These are phyloP conservation scores for Nasturtium officinale DNA, from an alignment of 345 rosid genomes.

Conservation along the genomic window DNA sequence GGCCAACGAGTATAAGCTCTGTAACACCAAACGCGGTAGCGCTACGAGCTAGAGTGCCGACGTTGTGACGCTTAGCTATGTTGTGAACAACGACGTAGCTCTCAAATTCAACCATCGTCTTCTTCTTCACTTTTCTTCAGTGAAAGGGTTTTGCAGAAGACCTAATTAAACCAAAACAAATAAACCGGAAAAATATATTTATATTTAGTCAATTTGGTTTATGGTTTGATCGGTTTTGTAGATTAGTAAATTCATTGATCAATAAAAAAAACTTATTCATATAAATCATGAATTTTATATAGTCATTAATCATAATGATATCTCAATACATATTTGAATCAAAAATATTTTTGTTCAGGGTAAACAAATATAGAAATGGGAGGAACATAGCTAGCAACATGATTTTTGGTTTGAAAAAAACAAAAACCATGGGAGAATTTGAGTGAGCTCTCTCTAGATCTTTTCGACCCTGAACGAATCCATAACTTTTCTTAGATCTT, in stretches of 20 bases:
- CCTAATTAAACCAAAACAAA: neutral
- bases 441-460: constrained; percentile 38
- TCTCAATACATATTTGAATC: constrained; percentile 9
- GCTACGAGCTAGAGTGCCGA: constrained; percentile 88
- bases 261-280: no score
- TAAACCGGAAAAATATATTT: neutral
- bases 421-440: neutral
- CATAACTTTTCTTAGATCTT: constrained; percentile 81
- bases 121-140: neutral
- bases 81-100: constrained; percentile 94
- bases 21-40: constrained; percentile 93
- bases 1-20: constrained; percentile 86
- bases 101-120: constrained; percentile 54
- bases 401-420: neutral
- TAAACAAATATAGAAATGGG: neutral
- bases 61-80: constrained; percentile 96
- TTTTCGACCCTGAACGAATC: constrained; percentile 87
- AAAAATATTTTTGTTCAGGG: neutral
- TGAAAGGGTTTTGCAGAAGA: neutral
- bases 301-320: neutral
- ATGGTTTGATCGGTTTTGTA: neutral
- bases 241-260: no score
- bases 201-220: neutral
- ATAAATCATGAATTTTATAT: no score
- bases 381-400: constrained; percentile 4